A percentile compares a stretch with the other conserved stretches of the same genome.
Conservation (phyloP, 2,329 filamentous ascomycete species). For the Aspergillus proliferans region DNA sequence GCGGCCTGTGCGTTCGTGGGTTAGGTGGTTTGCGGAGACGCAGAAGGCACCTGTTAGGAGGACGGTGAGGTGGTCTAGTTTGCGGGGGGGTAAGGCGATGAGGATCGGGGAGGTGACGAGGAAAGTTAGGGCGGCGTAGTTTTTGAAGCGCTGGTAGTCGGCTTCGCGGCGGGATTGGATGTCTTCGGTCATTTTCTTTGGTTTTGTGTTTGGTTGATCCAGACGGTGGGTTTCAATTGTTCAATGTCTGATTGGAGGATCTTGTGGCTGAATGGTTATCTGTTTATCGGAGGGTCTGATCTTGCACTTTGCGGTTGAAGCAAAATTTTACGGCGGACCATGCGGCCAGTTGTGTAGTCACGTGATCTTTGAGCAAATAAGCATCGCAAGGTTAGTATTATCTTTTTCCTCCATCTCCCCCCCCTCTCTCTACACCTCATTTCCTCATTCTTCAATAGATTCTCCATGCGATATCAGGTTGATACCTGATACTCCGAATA, state of each 20-base stretch:
- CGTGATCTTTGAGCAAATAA: conserved; percentile 1
- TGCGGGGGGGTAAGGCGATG: conserved; percentile 32
- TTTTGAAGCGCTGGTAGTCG: conserved; percentile 37
- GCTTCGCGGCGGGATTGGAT: conserved; percentile 19
- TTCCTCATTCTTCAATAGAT: too few species aligned
- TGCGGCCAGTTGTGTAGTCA: conserved; percentile 9
- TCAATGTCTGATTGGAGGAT: too few species aligned
- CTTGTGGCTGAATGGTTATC: background rate
- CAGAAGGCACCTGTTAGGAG: conserved; percentile 34
- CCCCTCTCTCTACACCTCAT: background rate
- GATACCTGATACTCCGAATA: background rate
- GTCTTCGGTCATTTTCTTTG: conserved; percentile 9
- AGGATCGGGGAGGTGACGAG: conserved; percentile 27
- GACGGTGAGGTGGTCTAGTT: conserved; percentile 31
- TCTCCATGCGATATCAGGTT: background rate
- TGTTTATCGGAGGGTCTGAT: background rate
- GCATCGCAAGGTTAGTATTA: background rate
- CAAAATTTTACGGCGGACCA: conserved; percentile 13
- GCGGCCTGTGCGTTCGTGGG: conserved; percentile 30
- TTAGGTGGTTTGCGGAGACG: conserved; percentile 34
- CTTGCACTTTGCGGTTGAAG: background rate
- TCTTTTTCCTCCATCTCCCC: too few species aligned
- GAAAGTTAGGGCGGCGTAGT: conserved; percentile 34
- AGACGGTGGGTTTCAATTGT: background rate
- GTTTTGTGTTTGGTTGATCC: conserved; percentile 3